Evolutionary conservation across 495 filamentous ascomycete genomes (phyloP), one percentile per base, ranked within the genome.

Genomic region (Staphylotrichum tortipilum): DNA sequence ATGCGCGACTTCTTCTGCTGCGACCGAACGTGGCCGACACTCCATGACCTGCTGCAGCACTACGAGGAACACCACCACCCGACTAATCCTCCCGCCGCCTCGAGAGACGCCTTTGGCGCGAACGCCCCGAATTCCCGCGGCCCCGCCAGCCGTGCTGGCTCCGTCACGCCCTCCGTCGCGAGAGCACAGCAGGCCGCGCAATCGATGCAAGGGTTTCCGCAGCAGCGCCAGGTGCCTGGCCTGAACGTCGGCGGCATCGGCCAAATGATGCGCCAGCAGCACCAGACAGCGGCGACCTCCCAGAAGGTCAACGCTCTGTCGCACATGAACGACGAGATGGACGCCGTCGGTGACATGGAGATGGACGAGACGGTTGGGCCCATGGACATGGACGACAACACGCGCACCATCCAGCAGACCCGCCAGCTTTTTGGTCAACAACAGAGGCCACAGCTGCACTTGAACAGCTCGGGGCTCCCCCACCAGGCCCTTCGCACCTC

Each of bases 1-100:
- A 89, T 96, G 88, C 82, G 81, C 58, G 88, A 97, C 70, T 97
- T 95, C 69, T 82, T 79, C 37, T 98, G 92, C 73, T 98, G 92
- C 70, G 88, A 86, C 56, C 71, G 84, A 55, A 91, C 79, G 18
- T 76, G 95, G 60, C 83, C 89, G 36, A 89, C 89, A 9, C 78
- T 97, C 53, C 92, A 98, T 65, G 92, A 97, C 63, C 78, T 98
- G 19, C 72, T 97, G 41, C 89, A 94, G 58, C 92, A 98, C 65
- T 98, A 95, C 66, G 92, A 98, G 68, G 89, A 96, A 66, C 75
- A 82, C 40, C 92, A 98, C 68, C 87, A 88, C 43, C 43, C 53
- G 50, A 59, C 31, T 36, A 59, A 24, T 37, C 59, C 54, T 1
- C 60, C 64, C 35, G 63, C 64, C 19, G 52, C 58, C 28, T 44